Conservation (phyloP, 2,329 filamentous ascomycete species). For the Aspergillus fischeri region DNA sequence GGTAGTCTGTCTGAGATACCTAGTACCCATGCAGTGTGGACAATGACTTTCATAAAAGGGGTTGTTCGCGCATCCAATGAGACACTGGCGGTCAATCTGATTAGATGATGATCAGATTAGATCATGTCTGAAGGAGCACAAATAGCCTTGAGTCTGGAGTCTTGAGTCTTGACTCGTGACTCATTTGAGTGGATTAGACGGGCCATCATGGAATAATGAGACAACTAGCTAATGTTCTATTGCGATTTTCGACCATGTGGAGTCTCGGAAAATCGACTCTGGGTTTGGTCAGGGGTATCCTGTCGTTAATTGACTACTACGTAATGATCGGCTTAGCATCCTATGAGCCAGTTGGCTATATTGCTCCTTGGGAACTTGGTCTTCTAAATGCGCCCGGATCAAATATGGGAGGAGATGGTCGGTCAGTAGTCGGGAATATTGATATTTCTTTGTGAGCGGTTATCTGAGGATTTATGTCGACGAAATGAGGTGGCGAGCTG, state of each 20-base stretch:
- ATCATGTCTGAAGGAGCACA: background rate
- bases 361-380: background rate
- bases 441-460: too few species aligned
- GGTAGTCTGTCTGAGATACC: background rate
- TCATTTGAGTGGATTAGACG: background rate
- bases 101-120: slow-evolving; percentile 20
- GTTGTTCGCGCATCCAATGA: slow-evolving; percentile 1
- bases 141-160: too few species aligned
- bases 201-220: background rate
- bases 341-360: background rate
- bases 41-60: background rate
- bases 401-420: background rate
- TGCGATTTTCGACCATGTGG: background rate
- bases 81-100: slow-evolving; percentile 8
- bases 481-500: background rate
- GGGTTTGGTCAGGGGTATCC: background rate
- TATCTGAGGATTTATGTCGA: too few species aligned
- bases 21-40: background rate
- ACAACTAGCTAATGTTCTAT: background rate
- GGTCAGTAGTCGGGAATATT: background rate
- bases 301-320: background rate
- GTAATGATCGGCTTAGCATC: background rate
- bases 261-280: background rate
- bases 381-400: background rate
- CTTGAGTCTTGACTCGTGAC: background rate